Percentiles rank a stretch among this genome's conserved stretches.
Evolutionary conservation across 1,139 yeast genomes (phyloP).

Genomic region (Petasospora fabianii): DNA sequence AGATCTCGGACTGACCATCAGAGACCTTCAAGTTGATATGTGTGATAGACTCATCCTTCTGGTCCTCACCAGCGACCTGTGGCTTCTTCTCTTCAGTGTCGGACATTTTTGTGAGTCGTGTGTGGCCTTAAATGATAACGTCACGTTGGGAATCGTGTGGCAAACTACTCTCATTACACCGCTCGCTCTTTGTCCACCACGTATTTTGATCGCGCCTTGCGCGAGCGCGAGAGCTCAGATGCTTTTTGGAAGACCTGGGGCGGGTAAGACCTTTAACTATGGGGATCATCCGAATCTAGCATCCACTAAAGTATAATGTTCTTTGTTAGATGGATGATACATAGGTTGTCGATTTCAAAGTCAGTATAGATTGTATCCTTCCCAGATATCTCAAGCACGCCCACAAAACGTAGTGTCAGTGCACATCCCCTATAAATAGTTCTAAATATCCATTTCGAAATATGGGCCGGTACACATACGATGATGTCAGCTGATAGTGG

Average conservation of each 20-base stretch:
- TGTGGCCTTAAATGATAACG: background rate
- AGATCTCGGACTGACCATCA: slow-evolving; percentile 90
- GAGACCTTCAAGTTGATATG: slow-evolving; percentile 93
- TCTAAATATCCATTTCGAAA: no score
- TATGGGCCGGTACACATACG: no score
- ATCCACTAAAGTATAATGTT: background rate
- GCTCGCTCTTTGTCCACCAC: background rate
- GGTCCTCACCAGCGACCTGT: slow-evolving; percentile 32
- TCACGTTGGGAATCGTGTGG: background rate
- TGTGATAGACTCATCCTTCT: slow-evolving; percentile 62
- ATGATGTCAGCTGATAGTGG: no score
- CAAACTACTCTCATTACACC: background rate
- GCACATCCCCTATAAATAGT: no score
- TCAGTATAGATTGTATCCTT: no score
- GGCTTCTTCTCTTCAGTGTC: slow-evolving; percentile 34
- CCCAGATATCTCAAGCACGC: no score
- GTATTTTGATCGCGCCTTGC: no score
- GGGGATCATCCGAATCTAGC: background rate
- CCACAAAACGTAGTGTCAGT: no score
- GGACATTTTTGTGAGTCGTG: slow-evolving; percentile 27
- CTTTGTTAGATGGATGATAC: no score
- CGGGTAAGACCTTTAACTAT: slow-evolving; percentile 1
- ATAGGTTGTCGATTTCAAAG: no score
- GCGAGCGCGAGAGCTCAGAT: no score
- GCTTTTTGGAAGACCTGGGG: background rate